Evolutionary conservation across 805 yeast genomes (phyloP), one percentile per base, ranked within the genome.

Genomic region (Zygosaccharomyces bisporus): DNA sequence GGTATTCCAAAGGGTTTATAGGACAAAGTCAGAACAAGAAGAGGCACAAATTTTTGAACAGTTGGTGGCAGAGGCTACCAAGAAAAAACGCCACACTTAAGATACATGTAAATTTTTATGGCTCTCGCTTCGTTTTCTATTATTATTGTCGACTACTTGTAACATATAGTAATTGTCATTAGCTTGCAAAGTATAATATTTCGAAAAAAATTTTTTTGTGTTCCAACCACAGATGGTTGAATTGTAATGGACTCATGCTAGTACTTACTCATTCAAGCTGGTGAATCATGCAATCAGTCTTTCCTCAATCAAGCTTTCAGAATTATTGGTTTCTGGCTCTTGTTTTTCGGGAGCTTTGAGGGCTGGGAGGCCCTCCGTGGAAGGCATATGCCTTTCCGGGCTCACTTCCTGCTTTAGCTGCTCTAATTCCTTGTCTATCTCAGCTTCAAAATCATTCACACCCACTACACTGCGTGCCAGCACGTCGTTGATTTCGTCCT

Each of bases 11-110:
- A 66, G 70, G 21, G 75, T 82, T 0, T 71, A 75, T 39, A 73
- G 95, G 63, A 75, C 83, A 6, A 78, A 80, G 47, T 79, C 71
- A 27, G 90, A 84, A 57, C 87, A 78, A 45, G 85, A 79, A 56
- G 93, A 84, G 53, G 87, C 87, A 2, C 78, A 84, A 51, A 73
- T 86, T 6, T 86, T 85, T 57, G 95, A 86, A 65, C 86, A 83
- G 49, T 66, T 83, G 42, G 82, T 80, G 3, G 72, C 73, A 2
- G 81, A 77, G 49, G 71, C 79, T 10, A 66, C 68, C 1, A 72
- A 74, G 58, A 74, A 75, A 56, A 71, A 67, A 41, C 51, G 44
- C 18, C 49, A 52, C 27, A 23, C 53, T 43, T 46, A 55, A 32
- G 27, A 37, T 18, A 25, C 40, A 25, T 37, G 40, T 37, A 37